Conservation (phyloP, 306 rosid species). For the Inga leiocalycina region DNA sequence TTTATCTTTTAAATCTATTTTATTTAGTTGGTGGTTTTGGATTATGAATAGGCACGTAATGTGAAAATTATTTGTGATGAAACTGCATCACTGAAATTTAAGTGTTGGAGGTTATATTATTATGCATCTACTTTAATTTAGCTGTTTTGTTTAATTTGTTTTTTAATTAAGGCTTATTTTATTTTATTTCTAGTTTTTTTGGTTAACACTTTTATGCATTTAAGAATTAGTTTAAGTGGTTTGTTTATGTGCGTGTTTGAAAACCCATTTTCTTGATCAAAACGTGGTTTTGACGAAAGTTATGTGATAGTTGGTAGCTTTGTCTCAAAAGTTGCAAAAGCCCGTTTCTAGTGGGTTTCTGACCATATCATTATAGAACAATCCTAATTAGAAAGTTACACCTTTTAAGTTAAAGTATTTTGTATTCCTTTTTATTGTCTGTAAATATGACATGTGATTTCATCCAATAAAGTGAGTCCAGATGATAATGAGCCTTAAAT, state of each 20-base stretch:
- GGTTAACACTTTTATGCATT: neutral
- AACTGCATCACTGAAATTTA: neutral
- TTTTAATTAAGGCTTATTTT: neutral
- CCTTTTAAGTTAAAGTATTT: neutral
- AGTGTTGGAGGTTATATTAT: neutral
- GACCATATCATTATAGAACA: neutral
- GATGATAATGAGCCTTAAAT: too few relatives aligned
- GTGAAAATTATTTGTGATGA: neutral
- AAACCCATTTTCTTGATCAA: too few relatives aligned
- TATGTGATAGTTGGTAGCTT: too few relatives aligned
- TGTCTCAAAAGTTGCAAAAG: too few relatives aligned
- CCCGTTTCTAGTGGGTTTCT: too few relatives aligned
- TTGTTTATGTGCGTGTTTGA: neutral
- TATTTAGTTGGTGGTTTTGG: slow-evolving; percentile 6
- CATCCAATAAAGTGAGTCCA: too few relatives aligned
- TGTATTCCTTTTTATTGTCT: neutral
- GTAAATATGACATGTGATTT: neutral
- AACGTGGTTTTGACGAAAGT: too few relatives aligned
- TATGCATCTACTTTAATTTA: neutral
- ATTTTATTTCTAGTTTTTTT: neutral
- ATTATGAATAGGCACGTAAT: neutral
- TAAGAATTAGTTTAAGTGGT: neutral
- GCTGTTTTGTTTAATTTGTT: neutral
- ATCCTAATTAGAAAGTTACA: neutral
- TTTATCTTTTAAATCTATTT: slow-evolving; percentile 31